Base-by-base conservation (phyloP, 768 basidiomycete species). In the Amanita pallidorosea region DNA sequence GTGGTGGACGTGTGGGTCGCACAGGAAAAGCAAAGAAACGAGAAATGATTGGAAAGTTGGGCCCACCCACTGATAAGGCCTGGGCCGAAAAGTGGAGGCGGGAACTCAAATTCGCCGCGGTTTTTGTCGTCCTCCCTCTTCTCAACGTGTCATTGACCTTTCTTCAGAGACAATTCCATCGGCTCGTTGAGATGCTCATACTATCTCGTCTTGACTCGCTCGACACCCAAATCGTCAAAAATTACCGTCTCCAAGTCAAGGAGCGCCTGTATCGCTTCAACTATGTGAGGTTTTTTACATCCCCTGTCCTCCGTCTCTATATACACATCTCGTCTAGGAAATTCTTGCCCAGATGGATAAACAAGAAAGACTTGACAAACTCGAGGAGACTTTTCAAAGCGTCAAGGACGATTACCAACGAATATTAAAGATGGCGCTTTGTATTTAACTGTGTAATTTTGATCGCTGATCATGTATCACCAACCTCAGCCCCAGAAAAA, bases 181-280 rank as follows among this genome's bases (percentile, higher is more conserved):
- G 96, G 27, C 74, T 98, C 20, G 68, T 88, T 35, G 96, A 99
- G 67, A 96, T 96, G 89, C 70, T 96, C 22, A 78, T 89, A 46
- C 73, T 94, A 55, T 63, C 80, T 49, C 77, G 80, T 31, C 67
- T 95, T 54, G 80, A 92, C 57, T 71, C 77, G 4, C 59, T 66
- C 2, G 83, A 94, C 59, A 55, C 67, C 47, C 70, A 68, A 22
- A 70, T 72, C 22, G 65, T 72, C 57, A 79, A 72, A 47, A 81
- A 85, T 8, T 96, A 85, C 64, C 74, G 95, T 47, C 64, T 99
- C 29, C 87, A 92, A 64, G 92, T 95, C 61, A 99, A 99, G 67
- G 92, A 96, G 64, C 79, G 96, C 34, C 66, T 99, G 40, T 97
- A 88, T 61, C 77, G 92, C 18, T 97, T 97, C 68, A 99, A 98